phyloP scores from a whole-genome alignment of 2,329 filamentous ascomycete genomes.

The Fusarium nodosum region DNA sequence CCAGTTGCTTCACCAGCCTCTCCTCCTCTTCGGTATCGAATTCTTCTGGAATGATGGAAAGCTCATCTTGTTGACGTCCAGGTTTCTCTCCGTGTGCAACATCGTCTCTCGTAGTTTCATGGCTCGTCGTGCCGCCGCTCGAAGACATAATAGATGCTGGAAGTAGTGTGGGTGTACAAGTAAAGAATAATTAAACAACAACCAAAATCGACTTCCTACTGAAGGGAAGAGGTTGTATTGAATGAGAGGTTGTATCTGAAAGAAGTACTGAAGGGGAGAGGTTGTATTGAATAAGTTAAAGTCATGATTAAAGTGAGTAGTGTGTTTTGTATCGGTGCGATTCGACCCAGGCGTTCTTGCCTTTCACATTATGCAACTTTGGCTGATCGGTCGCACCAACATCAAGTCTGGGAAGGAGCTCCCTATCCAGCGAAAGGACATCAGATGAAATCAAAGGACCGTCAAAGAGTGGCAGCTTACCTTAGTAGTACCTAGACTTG shows the following conservation, averaged over 20 bases:
- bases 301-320: not conserved
- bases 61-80: constrained; percentile 18
- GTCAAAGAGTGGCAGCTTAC: not conserved
- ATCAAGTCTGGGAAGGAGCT: not conserved
- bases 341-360: not conserved
- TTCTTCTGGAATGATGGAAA: constrained; percentile 32
- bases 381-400: not conserved
- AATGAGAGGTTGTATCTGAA: too few relatives aligned
- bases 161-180: not conserved
- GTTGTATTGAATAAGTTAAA: not conserved
- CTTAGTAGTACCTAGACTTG: too few relatives aligned
- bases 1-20: constrained; percentile 36
- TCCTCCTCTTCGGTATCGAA: constrained; percentile 36
- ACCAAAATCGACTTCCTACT: not conserved
- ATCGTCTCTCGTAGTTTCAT: constrained; percentile 1
- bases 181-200: not conserved
- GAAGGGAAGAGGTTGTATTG: not conserved
- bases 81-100: constrained; percentile 19
- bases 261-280: not conserved
- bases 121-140: not conserved
- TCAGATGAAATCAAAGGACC: too few relatives aligned
- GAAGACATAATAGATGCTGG: constrained; percentile 14
- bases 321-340: not conserved
- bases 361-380: not conserved
- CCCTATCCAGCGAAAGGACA: not conserved